These are phyloP conservation scores for Eimeria sp. DNA, from an alignment of 169 alveolate species.

Conservation along the genomic window DNA sequence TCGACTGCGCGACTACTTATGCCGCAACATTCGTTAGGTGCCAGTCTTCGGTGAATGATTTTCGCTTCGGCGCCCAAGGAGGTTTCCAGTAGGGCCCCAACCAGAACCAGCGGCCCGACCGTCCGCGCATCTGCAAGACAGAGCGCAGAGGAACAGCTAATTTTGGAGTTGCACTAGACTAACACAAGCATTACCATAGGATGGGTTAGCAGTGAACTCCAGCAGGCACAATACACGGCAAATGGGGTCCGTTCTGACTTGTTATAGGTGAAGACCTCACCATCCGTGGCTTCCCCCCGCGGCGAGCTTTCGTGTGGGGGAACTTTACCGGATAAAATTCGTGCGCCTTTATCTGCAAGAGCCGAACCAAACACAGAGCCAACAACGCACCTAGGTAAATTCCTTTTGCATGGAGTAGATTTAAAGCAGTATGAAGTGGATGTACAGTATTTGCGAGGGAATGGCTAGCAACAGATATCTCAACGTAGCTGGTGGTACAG, in stretches of 20 bases:
- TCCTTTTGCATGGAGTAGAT: too few relatives aligned
- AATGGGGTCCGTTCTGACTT: not conserved
- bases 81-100: constrained; percentile 83
- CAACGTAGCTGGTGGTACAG: not conserved
- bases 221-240: not conserved
- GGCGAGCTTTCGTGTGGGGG: constrained; percentile 43
- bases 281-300: constrained; percentile 82
- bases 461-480: not conserved
- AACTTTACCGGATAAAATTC: constrained; percentile 52
- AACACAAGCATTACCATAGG: not conserved
- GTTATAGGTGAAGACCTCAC: not conserved
- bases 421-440: too few relatives aligned
- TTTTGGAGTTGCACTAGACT: not conserved
- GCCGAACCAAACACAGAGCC: not conserved
- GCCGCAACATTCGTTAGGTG: constrained; percentile 61
- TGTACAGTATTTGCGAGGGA: not conserved
- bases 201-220: not conserved
- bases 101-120: constrained; percentile 82
- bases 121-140: constrained; percentile 76
- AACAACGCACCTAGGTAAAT: not conserved
- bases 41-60: constrained; percentile 40
- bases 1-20: not conserved
- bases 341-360: constrained; percentile 70
- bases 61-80: constrained; percentile 76
- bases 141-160: not conserved